phyloP scores from a whole-genome alignment of 2,329 filamentous ascomycete genomes.

The Alternaria longipes region DNA sequence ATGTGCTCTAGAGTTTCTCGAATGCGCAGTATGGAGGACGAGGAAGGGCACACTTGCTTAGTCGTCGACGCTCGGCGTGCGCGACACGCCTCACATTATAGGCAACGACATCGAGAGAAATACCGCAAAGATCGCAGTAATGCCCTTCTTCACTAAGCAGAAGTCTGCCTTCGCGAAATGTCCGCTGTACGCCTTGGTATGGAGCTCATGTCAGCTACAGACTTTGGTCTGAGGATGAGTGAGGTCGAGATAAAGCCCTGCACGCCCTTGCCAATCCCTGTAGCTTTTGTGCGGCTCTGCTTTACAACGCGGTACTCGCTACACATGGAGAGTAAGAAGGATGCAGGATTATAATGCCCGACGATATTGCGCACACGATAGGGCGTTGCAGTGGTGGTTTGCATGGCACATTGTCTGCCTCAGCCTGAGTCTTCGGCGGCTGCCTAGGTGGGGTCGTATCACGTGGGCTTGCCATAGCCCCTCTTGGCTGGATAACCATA shows the following conservation, averaged over 20 bases:
- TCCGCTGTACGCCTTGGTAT: background rate
- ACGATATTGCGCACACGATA: background rate
- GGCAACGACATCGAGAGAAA: background rate
- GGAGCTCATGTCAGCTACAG: background rate
- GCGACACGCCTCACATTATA: constrained; percentile 1
- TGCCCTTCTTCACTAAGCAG: background rate
- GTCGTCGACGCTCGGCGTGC: background rate
- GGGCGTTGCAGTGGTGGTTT: background rate
- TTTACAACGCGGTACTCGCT: background rate
- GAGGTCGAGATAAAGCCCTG: constrained; percentile 12
- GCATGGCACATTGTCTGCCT: background rate
- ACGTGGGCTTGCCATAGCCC: background rate
- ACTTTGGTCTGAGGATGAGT: background rate
- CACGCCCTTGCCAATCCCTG: background rate
- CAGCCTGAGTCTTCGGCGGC: background rate
- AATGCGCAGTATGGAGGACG: background rate
- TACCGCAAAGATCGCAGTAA: background rate
- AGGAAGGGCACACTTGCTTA: background rate
- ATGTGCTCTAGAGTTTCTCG: background rate
- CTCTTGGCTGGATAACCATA: background rate
- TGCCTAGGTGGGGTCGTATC: background rate
- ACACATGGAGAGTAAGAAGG: background rate
- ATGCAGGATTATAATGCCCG: background rate
- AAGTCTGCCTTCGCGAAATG: background rate
- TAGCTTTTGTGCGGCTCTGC: background rate